Conservation (phyloP, 164 flowering plant species). For the Santalum album region DNA sequence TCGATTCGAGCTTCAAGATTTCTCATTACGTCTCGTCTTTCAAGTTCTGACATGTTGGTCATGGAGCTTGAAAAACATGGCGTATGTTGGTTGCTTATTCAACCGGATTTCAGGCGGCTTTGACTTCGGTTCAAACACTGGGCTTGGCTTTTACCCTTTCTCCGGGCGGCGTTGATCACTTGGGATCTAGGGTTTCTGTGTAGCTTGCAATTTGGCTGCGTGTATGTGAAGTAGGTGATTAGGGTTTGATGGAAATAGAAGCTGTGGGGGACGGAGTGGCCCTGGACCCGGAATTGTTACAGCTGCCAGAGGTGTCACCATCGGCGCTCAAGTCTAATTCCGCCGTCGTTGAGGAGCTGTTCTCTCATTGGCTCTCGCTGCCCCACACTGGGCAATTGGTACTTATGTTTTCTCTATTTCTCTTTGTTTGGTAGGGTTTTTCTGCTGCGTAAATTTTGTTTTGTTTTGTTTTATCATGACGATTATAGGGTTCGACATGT, state of each 20-base stretch:
- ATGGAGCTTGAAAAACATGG: no score
- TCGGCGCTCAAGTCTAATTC: conserved; percentile 71
- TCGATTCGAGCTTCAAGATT: no score
- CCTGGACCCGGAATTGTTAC: conserved; percentile 76
- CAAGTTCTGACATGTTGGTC: no score
- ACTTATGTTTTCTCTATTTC: conserved; percentile 6
- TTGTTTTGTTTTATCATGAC: no score
- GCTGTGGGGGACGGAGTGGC: conserved; percentile 48
- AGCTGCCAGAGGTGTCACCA: conserved; percentile 85
- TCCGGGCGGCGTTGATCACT: no score
- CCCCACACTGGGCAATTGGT: conserved; percentile 73
- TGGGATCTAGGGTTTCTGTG: conserved; percentile 6
- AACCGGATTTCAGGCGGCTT: no score
- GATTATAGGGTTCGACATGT: no score
- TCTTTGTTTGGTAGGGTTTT: not conserved
- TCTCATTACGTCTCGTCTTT: no score
- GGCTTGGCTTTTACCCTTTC: no score
- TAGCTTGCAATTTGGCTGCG: not conserved
- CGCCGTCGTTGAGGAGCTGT: conserved; percentile 56
- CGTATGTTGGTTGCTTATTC: no score
- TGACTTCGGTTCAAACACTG: no score
- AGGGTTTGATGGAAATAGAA: conserved; percentile 50
- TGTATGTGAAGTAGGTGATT: conserved; percentile 11
- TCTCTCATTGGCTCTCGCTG: conserved; percentile 89
- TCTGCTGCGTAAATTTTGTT: no score